Evolutionary conservation across 768 basidiomycete species (phyloP), one percentile per base, ranked within the genome.

Genomic region (Podaxis carcinomalis): DNA sequence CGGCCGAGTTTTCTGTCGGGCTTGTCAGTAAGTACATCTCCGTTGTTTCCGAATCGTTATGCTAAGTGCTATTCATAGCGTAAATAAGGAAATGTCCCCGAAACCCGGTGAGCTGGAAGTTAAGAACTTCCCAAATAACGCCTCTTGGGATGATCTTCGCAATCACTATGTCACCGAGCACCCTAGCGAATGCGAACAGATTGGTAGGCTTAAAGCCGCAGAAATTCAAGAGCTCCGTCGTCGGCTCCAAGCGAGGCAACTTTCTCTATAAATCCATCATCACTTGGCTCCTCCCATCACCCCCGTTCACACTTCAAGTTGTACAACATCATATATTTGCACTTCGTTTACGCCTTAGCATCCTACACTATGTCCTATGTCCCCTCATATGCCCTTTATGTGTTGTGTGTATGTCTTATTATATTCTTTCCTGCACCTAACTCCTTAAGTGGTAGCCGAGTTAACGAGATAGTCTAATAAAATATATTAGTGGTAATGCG

Each of bases 71-170:
- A 28, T 14, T 44, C 47, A 11, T 37, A 66, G 61, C 21, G 64
- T 62, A 4, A 56, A 59, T 1, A 51, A 56, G 7, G 44, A 63
- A 14, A 69, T 69, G 47, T 56, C 62, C 7, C 56, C 37, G 2
- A 0, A 49, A 32, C 9, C 6, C 50, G 6, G 19, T 9, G 19
- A 39, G 5, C 5, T 57, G 2, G 65, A 64, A 23, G 65, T 72
- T 7, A 70, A 64, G 19, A 63, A 68, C 0, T 77, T 77, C 66
- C 57, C 71, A 0, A 62, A 65, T 6, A 65, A 63, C 37, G 70
- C 73, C 21, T 65, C 70, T 5, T 79, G 76, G 77, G 74, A 75
- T 16, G 68, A 69, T 36, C 71, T 78, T 4, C 68, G 73, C 35
- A 62, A 70, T 16, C 78, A 79, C 55, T 74, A 71, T 56, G 66